A percentile compares a stretch with the other conserved stretches of the same genome.
Conservation (phyloP, 306 rosid genomes). For the Fragaria iinumae region DNA sequence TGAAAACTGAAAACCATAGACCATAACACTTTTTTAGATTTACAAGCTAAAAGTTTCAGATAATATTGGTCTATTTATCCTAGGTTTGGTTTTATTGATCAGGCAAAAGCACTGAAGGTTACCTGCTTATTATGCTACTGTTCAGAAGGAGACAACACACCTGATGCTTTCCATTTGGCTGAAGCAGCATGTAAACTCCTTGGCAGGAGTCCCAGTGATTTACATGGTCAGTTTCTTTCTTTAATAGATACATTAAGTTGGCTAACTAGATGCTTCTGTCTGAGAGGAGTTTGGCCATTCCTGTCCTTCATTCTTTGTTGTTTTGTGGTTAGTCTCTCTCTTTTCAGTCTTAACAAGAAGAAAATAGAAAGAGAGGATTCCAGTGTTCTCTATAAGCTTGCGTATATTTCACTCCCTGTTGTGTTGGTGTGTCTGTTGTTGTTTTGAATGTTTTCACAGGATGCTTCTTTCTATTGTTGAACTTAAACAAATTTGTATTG, state of each 20-base stretch:
- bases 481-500: too few species aligned
- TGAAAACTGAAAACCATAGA: neutral
- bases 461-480: neutral
- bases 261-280: neutral
- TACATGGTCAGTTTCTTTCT: conserved; percentile 40
- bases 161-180: conserved; percentile 80
- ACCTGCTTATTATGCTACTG: conserved; percentile 89
- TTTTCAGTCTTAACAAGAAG: neutral
- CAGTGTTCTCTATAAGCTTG: neutral
- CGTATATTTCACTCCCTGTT: neutral
- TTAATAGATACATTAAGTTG: neutral
- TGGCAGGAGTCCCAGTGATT: conserved; percentile 37
- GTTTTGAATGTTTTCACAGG: neutral
- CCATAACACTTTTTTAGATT: neutral
- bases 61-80: neutral
- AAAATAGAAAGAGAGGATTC: neutral
- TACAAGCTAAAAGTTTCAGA: neutral
- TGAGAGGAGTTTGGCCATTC: neutral
- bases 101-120: conserved; percentile 91
- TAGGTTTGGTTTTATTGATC: conserved; percentile 17
- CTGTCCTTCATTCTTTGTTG: neutral
- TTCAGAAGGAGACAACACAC: conserved; percentile 91
- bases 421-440: neutral
- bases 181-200: conserved; percentile 75
- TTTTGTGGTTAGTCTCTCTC: neutral